phyloP scores from a whole-genome alignment of 2,329 filamentous ascomycete species.

The Sphaerulina musiva region DNA sequence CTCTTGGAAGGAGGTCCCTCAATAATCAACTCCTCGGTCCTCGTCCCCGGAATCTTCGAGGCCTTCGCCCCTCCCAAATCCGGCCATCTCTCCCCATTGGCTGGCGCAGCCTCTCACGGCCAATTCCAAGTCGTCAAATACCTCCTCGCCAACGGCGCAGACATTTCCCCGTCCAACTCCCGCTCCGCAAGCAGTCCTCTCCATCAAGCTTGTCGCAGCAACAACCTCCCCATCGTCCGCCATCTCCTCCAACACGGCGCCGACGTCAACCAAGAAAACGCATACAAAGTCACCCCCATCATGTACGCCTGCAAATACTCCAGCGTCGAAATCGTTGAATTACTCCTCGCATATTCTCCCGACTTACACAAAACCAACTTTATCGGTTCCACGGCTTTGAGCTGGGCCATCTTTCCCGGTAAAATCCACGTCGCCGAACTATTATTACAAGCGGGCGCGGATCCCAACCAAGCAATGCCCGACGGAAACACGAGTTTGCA shows the following conservation, averaged over 20 bases:
- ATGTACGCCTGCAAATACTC: conserved; percentile 33
- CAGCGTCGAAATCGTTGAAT: conserved; percentile 21
- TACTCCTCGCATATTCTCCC: conserved; percentile 26
- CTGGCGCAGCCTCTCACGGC: conserved; percentile 29
- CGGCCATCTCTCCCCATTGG: conserved; percentile 30
- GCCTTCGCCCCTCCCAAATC: conserved; percentile 32
- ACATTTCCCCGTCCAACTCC: conserved; percentile 26
- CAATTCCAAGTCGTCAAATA: conserved; percentile 26
- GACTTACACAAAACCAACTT: conserved; percentile 26
- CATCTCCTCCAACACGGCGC: conserved; percentile 28
- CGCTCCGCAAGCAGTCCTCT: conserved; percentile 29
- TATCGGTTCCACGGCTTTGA: conserved; percentile 29
- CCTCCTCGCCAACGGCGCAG: conserved; percentile 28
- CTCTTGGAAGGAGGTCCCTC: conserved; percentile 26
- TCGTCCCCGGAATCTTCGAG: conserved; percentile 29
- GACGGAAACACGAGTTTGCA: conserved; percentile 30
- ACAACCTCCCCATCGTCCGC: conserved; percentile 26
- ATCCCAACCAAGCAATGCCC: conserved; percentile 24
- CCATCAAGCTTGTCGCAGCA: conserved; percentile 28
- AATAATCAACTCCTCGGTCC: conserved; percentile 22
- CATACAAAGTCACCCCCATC: conserved; percentile 29
- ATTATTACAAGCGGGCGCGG: conserved; percentile 26
- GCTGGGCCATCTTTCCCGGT: conserved; percentile 29
- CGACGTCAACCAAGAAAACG: conserved; percentile 27
- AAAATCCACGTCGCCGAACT: conserved; percentile 24